Evolutionary conservation across 805 yeast genomes (phyloP), one percentile per base, ranked within the genome.

Genomic region (Candida rishiriensis): DNA sequence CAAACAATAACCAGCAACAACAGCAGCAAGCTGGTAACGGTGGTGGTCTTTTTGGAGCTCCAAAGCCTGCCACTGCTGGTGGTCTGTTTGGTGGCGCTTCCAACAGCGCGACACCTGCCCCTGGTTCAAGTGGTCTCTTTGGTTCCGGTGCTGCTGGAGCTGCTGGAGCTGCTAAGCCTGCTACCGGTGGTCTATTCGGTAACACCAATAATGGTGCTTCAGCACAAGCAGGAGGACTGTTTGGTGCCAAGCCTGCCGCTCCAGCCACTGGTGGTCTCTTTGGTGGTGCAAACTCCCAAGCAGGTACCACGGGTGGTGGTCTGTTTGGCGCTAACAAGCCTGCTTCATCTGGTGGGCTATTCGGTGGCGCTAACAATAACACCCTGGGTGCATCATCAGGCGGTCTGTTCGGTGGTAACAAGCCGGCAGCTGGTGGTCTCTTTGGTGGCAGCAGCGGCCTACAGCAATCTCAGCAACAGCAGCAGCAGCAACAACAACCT

Each of bases 341-440:
- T 8, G 36, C 63, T 33, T 37, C 61, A 21, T 55, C 69, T 31
- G 73, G 74, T 16, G 76, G 75, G 2, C 46, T 70, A 29, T 72
- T 73, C 49, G 76, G 76, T 11, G 57, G 56, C 42, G 4, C 26
- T 5, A 64, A 31, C 21, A 32, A 41, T 28, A 44, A 38, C 10
- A 15, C 41, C 15, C 28, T 36, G 29, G 17, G 43, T 40, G 41
- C 41, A 43, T 49, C 47, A 48, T 29, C 33, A 17, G 65, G 66
- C 8, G 59, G 66, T 7, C 53, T 68, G 41, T 68, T 69, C 56
- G 73, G 74, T 18, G 56, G 47, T 31, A 51, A 44, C 17, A 47
- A 42, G 28, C 44, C 50, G 13, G 34, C 67, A 21, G 56, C 69
- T 26, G 76, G 76, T 33, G 79, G 78, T 3, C 46, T 72, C 28